Evolutionary conservation across 257 asterid species (phyloP).

Genomic region (Verbascum thapsus): DNA sequence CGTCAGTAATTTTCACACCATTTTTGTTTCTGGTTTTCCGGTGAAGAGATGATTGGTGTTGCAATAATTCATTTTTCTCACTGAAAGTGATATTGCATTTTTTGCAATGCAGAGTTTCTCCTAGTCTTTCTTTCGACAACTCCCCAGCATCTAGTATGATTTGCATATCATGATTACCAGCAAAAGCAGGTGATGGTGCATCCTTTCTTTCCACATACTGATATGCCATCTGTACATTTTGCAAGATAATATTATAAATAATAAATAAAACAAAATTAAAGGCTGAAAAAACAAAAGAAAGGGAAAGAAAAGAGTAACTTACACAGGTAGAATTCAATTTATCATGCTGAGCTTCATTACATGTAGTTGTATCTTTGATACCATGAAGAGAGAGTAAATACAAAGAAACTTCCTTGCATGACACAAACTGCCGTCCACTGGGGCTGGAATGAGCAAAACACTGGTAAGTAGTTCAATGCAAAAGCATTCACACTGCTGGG

Average conservation of each 20-base stretch:
- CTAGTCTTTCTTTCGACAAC: constrained; percentile 40
- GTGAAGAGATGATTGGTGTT: constrained; percentile 53
- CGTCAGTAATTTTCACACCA: constrained; percentile 57
- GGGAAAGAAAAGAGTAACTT: constrained; percentile 30
- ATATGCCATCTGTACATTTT: constrained; percentile 45
- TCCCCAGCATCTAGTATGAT: constrained; percentile 31
- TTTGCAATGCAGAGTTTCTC: constrained; percentile 43
- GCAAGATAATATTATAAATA: constrained; percentile 26
- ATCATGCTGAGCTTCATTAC: constrained; percentile 30
- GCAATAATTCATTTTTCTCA: constrained; percentile 50
- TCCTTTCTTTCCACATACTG: constrained; percentile 41
- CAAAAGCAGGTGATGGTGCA: constrained; percentile 38
- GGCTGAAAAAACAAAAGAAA: background rate
- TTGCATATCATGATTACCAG: constrained; percentile 42
- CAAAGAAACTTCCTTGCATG: constrained; percentile 77
- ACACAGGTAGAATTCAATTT: constrained; percentile 38
- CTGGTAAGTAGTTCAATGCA: constrained; percentile 16
- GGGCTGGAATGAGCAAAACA: constrained; percentile 63
- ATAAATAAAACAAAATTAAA: constrained; percentile 4
- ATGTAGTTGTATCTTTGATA: constrained; percentile 41
- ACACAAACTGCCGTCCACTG: constrained; percentile 68
- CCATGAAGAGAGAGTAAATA: constrained; percentile 65
- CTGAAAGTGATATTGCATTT: constrained; percentile 49
- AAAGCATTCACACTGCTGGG: background rate
- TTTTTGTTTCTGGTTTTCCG: constrained; percentile 47